A percentile compares a stretch with the other conserved stretches of the same genome.
Conservation (phyloP, 169 alveolate genomes). For the Plasmodium inui region DNA sequence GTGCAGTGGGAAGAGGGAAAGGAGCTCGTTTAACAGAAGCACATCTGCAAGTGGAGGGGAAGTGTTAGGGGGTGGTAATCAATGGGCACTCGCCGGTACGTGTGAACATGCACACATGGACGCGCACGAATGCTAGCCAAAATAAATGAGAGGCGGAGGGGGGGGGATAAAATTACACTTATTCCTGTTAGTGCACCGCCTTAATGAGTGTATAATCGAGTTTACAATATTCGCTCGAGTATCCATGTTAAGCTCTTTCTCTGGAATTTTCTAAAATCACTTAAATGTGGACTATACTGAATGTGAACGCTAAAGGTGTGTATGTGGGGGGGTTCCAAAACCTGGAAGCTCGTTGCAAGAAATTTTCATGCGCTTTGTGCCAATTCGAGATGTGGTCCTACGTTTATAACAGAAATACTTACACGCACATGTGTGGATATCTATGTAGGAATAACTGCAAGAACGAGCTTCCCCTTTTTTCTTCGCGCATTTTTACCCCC, state of each 20-base stretch:
- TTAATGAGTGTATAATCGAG: conserved; percentile 61
- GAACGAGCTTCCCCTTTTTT: background rate
- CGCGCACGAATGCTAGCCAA: background rate
- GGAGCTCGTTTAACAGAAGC: conserved; percentile 54
- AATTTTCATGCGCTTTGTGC: background rate
- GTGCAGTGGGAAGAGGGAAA: conserved; percentile 60
- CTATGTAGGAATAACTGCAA: background rate
- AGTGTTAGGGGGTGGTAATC: background rate
- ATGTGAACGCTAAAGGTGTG: background rate
- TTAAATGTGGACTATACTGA: background rate
- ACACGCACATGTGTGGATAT: background rate
- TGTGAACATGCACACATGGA: background rate
- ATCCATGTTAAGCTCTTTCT: conserved; percentile 56
- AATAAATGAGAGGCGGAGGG: background rate
- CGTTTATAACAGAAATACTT: background rate
- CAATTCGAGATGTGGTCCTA: background rate
- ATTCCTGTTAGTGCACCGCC: conserved; percentile 48
- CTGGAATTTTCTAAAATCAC: background rate
- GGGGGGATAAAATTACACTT: conserved; percentile 39
- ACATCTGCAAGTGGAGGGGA: conserved; percentile 56
- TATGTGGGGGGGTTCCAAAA: background rate
- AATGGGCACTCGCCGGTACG: background rate
- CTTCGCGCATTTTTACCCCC: background rate
- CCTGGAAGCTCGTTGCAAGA: background rate
- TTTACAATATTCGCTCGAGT: conserved; percentile 55